Percentiles rank a stretch among this genome's conserved stretches.
Conservation (phyloP, 2,329 filamentous ascomycete genomes). For the Fonsecaea nubica region DNA sequence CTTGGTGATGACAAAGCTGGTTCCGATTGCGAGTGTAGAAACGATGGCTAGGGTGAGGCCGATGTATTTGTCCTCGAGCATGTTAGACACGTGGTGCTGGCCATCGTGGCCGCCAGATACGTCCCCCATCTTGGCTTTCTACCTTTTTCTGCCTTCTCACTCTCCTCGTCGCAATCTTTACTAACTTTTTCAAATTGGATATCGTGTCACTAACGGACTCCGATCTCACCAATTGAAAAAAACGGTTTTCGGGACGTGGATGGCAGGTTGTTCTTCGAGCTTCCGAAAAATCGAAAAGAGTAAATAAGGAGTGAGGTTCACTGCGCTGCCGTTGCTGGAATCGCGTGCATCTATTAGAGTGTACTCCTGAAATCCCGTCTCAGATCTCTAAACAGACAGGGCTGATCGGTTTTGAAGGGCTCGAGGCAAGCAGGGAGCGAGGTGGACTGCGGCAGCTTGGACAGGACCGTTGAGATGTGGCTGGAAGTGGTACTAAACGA, state of each 20-base stretch:
- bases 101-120: constrained; percentile 6
- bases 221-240: neutral
- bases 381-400: constrained; percentile 2
- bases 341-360: constrained; percentile 3
- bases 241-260: neutral
- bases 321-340: neutral
- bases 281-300: neutral
- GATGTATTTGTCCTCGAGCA: constrained; percentile 51
- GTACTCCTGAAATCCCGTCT: too few species aligned
- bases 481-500: constrained; percentile 10
- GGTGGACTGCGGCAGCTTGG: neutral
- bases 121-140: constrained; percentile 11
- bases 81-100: constrained; percentile 29
- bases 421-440: neutral
- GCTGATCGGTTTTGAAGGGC: constrained; percentile 25
- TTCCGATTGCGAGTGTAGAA: constrained; percentile 66
- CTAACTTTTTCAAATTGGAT: neutral
- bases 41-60: constrained; percentile 55
- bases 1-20: constrained; percentile 98
- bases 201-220: neutral
- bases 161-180: neutral
- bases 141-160: neutral
- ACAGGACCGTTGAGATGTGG: constrained; percentile 18
- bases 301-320: neutral
- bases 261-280: neutral